phyloP scores from a whole-genome alignment of 2,329 filamentous ascomycete genomes.

The Cladophialophora psammophila region DNA sequence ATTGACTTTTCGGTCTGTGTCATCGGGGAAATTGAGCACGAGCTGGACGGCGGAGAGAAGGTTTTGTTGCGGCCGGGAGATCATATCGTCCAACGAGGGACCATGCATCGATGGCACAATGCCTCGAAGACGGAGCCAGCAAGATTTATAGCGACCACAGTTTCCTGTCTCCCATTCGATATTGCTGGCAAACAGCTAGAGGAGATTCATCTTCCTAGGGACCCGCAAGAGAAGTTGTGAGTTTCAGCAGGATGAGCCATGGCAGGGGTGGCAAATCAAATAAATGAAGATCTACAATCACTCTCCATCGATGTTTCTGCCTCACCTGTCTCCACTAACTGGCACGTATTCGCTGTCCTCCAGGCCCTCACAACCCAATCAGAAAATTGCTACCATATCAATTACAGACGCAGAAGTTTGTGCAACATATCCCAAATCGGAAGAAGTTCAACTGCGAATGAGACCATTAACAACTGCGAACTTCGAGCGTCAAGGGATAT shows the following conservation, averaged over 20 bases:
- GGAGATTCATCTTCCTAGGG: constrained; percentile 23
- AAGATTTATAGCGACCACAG: constrained; percentile 28
- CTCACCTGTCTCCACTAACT: constrained; percentile 9
- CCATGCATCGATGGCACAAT: constrained; percentile 38
- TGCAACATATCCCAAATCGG: constrained; percentile 4
- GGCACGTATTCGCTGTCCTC: not conserved
- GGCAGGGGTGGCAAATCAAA: not conserved
- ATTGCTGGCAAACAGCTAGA: constrained; percentile 35
- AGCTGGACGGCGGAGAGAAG: constrained; percentile 37
- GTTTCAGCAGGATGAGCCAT: not conserved
- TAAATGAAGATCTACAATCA: constrained; percentile 3
- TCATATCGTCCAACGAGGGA: constrained; percentile 38
- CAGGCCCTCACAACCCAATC: not conserved
- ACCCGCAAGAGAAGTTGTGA: constrained; percentile 9
- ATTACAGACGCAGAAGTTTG: not conserved
- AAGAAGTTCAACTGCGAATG: constrained; percentile 3
- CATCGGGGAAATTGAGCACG: constrained; percentile 35
- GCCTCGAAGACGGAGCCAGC: constrained; percentile 35
- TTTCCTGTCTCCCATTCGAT: constrained; percentile 35
- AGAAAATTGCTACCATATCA: not conserved
- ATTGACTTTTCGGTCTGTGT: constrained; percentile 37
- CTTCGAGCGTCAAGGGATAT: constrained; percentile 9
- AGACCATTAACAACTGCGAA: constrained; percentile 1
- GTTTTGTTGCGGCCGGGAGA: constrained; percentile 37
- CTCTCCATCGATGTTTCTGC: not conserved